Percentiles rank a stretch among this genome's conserved stretches.
These are phyloP conservation scores for Raffaelea deltoideospora DNA, from an alignment of 2,329 filamentous ascomycete genomes.

Conservation along the genomic window DNA sequence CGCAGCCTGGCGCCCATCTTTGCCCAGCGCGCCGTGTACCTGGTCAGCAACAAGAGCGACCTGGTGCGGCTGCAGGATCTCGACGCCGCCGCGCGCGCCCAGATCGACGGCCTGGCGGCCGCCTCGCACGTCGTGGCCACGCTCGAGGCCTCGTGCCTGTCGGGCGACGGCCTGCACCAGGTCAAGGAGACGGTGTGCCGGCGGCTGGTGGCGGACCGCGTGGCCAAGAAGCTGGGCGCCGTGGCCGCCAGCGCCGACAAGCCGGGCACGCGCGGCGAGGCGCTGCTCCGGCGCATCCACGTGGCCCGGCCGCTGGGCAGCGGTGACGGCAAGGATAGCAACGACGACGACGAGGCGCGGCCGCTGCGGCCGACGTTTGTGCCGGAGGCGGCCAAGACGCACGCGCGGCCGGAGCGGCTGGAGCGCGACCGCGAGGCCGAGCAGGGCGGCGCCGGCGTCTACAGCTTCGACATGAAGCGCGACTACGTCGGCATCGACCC, in stretches of 20 bases:
- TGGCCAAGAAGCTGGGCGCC: slow-evolving; percentile 91
- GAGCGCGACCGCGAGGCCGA: slow-evolving; percentile 82
- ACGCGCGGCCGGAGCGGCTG: slow-evolving; percentile 41
- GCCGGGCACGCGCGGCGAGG: slow-evolving; percentile 67
- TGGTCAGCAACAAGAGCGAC: slow-evolving; percentile 98
- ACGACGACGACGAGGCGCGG: slow-evolving; percentile 15
- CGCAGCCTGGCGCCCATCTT: slow-evolving; percentile 94
- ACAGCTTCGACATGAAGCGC: slow-evolving; percentile 80
- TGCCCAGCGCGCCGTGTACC: slow-evolving; percentile 90
- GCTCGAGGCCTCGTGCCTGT: slow-evolving; percentile 87
- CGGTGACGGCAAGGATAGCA: slow-evolving; percentile 11
- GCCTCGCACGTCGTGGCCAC: slow-evolving; percentile 73
- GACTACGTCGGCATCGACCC: slow-evolving; percentile 78
- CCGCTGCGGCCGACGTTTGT: slow-evolving; percentile 64
- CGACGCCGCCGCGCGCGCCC: slow-evolving; percentile 57
- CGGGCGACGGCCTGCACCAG: slow-evolving; percentile 81
- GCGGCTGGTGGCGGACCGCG: slow-evolving; percentile 78
- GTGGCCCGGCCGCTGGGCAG: slow-evolving; percentile 88
- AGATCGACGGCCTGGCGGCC: slow-evolving; percentile 9
- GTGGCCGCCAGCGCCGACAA: slow-evolving; percentile 63
- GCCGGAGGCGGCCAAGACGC: slow-evolving; percentile 70
- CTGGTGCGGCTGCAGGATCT: slow-evolving; percentile 77
- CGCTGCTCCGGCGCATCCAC: slow-evolving; percentile 88
- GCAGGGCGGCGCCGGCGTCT: slow-evolving; percentile 89
- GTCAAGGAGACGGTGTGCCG: slow-evolving; percentile 95